Base-by-base conservation (phyloP, 1,139 yeast species). In the Entelexis paramagnoliae region DNA sequence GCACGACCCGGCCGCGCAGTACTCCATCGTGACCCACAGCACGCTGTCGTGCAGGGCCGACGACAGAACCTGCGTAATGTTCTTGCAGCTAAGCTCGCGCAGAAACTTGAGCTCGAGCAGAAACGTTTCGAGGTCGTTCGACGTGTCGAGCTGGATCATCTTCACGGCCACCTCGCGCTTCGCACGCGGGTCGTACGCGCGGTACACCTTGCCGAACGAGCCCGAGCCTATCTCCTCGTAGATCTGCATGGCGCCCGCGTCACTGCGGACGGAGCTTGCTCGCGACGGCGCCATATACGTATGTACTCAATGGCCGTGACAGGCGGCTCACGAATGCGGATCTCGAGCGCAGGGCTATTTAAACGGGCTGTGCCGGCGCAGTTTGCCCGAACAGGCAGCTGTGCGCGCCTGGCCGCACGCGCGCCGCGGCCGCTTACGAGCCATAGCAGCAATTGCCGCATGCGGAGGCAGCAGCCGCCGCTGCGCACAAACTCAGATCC, bases 191-290 rank as follows among this genome's bases (percentile, higher is more conserved):
- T 85, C 78, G 60, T 79, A 79, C 0, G 97, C 98, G 50, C 89
- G 76, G 64, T 86, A 93, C 17, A 93, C 99, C 6, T 91, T 85
- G 17, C 99, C 99, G 58, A 93, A 82, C 0, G 98, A 97, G 62
- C 99, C 99, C 69, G 89, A 96, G 17, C 99, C 99, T 2, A 96
- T 95, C 64, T 88, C 87, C 65, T 86, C 93, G 59, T 76, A 77
- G 5, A 86, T 24, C 20, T 46, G 22, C 74, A 50, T 78, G 69
- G n/a, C 33, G 33, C 24, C 24, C 24, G 9, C 20, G 20, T 39
- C 43, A 14, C 14, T 20, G 11, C 19, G 32, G 32, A 13, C 32
- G 13, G 34, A 28, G 33, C 29, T 9, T 11, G 29, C 4, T 17
- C 34, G 32, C 44, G 24, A 24, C 22, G 8, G 16, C 22, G 33